Evolutionary conservation across 2,329 filamentous ascomycete species (phyloP).

Genomic region (Xylaria sp.): DNA sequence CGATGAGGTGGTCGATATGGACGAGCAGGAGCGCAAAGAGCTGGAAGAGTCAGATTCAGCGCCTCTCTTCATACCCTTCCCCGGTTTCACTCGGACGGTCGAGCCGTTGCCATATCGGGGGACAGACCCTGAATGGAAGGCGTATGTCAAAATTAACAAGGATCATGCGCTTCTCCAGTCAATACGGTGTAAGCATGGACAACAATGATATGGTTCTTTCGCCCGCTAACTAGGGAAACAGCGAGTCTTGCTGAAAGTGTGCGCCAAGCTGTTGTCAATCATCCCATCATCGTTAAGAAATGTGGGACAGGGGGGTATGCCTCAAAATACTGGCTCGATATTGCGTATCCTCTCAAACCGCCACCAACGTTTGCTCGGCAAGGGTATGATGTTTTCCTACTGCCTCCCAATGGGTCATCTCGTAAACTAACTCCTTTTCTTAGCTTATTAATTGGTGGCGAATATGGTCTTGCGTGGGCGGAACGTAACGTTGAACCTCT

Average conservation of each 20-base stretch:
- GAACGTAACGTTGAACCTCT: conserved; percentile 45
- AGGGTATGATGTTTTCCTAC: conserved; percentile 44
- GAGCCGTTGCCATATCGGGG: conserved; percentile 47
- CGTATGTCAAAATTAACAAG: conserved; percentile 54
- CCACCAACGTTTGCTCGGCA: conserved; percentile 55
- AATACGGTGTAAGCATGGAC: conserved; percentile 41
- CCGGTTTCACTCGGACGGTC: conserved; percentile 49
- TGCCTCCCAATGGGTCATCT: background rate
- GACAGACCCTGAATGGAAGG: conserved; percentile 58
- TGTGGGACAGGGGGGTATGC: conserved; percentile 46
- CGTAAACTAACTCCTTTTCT: conserved; percentile 20
- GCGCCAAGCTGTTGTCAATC: conserved; percentile 37
- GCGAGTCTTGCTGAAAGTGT: conserved; percentile 43
- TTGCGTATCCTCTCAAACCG: conserved; percentile 54
- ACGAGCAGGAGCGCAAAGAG: conserved; percentile 40
- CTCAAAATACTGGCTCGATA: conserved; percentile 53
- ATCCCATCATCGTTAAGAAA: conserved; percentile 39
- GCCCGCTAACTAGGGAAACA: conserved; percentile 23
- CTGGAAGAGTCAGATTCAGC: conserved; percentile 40
- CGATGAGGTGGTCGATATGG: conserved; percentile 38
- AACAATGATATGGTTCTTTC: background rate
- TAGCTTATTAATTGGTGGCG: conserved; percentile 43
- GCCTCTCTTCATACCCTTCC: conserved; percentile 55
- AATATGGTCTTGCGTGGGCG: conserved; percentile 45
- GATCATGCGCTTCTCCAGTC: conserved; percentile 43